A percentile compares a stretch with the other conserved stretches of the same genome.
These are phyloP conservation scores for Coniochaeta prunicola DNA, from an alignment of 2,329 filamentous ascomycete genomes.

Conservation along the genomic window DNA sequence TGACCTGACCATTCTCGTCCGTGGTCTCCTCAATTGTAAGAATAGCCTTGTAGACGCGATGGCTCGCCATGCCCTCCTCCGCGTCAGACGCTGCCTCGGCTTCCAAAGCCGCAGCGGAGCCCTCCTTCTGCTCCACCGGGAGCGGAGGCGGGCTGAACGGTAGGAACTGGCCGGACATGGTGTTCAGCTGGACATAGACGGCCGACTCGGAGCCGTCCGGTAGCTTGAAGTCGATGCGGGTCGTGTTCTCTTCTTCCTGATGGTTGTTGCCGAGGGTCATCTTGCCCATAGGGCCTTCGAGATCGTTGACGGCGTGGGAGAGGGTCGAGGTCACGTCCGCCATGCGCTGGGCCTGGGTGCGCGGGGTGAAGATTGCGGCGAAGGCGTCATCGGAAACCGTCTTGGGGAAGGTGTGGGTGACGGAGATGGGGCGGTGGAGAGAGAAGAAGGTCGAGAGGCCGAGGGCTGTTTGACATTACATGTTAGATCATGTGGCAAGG, in stretches of 20 bases:
- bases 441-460: slow-evolving; percentile 91
- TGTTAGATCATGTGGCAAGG: background rate
- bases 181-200: slow-evolving; percentile 59
- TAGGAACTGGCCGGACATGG: slow-evolving; percentile 62
- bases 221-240: slow-evolving; percentile 45
- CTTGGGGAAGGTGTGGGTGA: slow-evolving; percentile 73
- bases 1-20: slow-evolving; percentile 51
- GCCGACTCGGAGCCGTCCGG: slow-evolving; percentile 50
- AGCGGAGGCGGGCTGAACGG: slow-evolving; percentile 83
- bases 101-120: slow-evolving; percentile 23
- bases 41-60: slow-evolving; percentile 56
- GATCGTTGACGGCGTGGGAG: slow-evolving; percentile 48
- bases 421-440: slow-evolving; percentile 86
- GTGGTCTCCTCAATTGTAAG: slow-evolving; percentile 62
- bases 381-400: slow-evolving; percentile 68
- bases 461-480: slow-evolving; percentile 52
- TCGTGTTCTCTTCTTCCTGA: slow-evolving; percentile 37
- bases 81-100: slow-evolving; percentile 17
- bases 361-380: slow-evolving; percentile 70
- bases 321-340: slow-evolving; percentile 62
- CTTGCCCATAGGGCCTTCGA: slow-evolving; percentile 51
- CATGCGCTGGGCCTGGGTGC: slow-evolving; percentile 42
- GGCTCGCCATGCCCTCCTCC: slow-evolving; percentile 29
- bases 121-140: slow-evolving; percentile 52
- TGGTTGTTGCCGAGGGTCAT: slow-evolving; percentile 34